Conservation (phyloP, 306 rosid species). For the Fragaria vesca region DNA sequence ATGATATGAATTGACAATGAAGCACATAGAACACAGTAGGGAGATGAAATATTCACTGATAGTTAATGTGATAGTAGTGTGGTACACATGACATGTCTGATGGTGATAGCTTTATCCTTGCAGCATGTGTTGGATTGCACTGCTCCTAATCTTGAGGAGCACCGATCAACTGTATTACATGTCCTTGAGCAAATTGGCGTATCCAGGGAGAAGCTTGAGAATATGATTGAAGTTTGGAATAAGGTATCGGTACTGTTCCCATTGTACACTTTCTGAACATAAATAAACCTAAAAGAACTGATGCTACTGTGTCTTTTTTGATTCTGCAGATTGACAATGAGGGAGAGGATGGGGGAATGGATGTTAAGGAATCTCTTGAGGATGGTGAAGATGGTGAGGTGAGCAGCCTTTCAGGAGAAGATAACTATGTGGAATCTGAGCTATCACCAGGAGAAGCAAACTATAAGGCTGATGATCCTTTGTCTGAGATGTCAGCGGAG, state of each 20-base stretch:
- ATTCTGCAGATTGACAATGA: conserved; percentile 67
- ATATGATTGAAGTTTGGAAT: conserved; percentile 97
- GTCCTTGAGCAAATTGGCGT: conserved; percentile 92
- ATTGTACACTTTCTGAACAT: not conserved
- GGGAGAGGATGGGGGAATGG: conserved; percentile 54
- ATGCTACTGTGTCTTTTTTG: not conserved
- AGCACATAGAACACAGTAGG: not conserved
- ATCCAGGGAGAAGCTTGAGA: conserved; percentile 66
- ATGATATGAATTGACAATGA: not conserved
- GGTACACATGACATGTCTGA: conserved; percentile 13
- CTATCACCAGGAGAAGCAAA: conserved; percentile 18
- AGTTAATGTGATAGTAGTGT: not conserved
- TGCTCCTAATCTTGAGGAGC: conserved; percentile 95
- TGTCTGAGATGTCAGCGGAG: conserved; percentile 24
- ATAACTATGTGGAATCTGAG: conserved; percentile 21
- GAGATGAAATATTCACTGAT: not conserved
- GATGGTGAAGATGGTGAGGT: conserved; percentile 36
- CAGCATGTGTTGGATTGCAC: conserved; percentile 93
- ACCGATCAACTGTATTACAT: conserved; percentile 72
- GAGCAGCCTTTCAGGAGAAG: conserved; percentile 36
- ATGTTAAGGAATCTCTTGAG: conserved; percentile 36
- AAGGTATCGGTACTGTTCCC: conserved; percentile 52
- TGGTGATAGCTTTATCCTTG: conserved; percentile 26
- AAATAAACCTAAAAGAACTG: not conserved
- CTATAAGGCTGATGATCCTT: conserved; percentile 14